These are phyloP conservation scores for Daphne laureola DNA, from an alignment of 441 rosid genomes.

Conservation along the genomic window DNA sequence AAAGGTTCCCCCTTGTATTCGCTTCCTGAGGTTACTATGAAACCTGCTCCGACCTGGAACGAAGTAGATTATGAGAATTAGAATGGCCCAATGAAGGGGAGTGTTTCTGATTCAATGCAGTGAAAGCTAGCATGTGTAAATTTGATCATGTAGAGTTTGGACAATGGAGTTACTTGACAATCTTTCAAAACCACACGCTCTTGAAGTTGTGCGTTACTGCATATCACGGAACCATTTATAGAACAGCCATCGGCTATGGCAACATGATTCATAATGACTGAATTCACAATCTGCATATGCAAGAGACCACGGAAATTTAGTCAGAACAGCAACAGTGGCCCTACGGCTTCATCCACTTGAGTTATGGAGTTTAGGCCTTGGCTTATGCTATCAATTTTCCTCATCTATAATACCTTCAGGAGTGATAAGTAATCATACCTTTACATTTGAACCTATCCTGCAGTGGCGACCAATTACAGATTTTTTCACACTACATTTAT, in stretches of 20 bases:
- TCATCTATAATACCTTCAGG: conserved; percentile 1
- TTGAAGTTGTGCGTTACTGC: conserved; percentile 89
- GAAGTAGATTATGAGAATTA: conserved; percentile 2
- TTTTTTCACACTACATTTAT: conserved; percentile 90
- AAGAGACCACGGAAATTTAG: conserved; percentile 6
- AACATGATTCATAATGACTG: conserved; percentile 80
- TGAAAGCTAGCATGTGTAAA: not conserved
- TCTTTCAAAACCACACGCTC: conserved; percentile 77
- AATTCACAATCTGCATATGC: conserved; percentile 64
- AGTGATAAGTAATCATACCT: conserved; percentile 37
- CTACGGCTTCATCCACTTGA: not conserved
- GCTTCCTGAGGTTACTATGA: conserved; percentile 54
- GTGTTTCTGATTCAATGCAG: not conserved
- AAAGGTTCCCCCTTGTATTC: conserved; percentile 84
- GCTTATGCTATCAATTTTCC: not conserved
- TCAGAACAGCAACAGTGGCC: not conserved
- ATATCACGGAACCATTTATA: conserved; percentile 80
- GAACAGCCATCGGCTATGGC: conserved; percentile 89
- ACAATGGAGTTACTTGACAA: conserved; percentile 56
- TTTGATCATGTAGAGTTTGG: not conserved
- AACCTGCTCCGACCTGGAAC: conserved; percentile 78
- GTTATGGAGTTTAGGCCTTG: not conserved
- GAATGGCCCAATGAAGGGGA: not conserved
- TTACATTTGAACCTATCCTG: conserved; percentile 91
- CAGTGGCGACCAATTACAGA: conserved; percentile 95